These are phyloP conservation scores for Artomyces pyxidatus DNA, from an alignment of 768 basidiomycete genomes.

Conservation along the genomic window DNA sequence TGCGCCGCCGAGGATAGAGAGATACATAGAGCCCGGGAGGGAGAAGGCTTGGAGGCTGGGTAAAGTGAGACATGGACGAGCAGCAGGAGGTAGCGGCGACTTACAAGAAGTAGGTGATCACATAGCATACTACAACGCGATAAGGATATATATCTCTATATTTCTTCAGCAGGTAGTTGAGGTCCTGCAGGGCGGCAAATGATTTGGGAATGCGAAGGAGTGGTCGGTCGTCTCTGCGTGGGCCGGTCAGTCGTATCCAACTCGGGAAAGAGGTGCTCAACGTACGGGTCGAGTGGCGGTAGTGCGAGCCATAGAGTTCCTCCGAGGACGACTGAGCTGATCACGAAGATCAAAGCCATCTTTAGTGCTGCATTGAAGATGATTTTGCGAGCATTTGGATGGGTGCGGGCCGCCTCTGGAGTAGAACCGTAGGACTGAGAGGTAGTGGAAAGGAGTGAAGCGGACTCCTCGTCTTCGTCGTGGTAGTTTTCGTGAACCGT, in stretches of 20 bases:
- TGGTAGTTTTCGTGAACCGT: constrained; percentile 38
- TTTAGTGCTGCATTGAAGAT: constrained; percentile 78
- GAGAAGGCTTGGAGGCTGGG: constrained; percentile 93
- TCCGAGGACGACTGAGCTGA: constrained; percentile 63
- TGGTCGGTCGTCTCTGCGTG: constrained; percentile 63
- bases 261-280: constrained; percentile 16
- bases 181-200: constrained; percentile 76
- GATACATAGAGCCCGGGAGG: constrained; percentile 94
- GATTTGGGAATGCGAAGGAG: constrained; percentile 79
- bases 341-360: constrained; percentile 69
- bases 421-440: constrained; percentile 10
- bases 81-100: constrained; percentile 26
- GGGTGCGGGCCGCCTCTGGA: constrained; percentile 23
- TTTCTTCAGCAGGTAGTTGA: constrained; percentile 84
- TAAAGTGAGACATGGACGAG: constrained; percentile 2
- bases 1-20: constrained; percentile 92
- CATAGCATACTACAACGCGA: constrained; percentile 81
- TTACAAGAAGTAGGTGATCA: constrained; percentile 87
- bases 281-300: constrained; percentile 72
- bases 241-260: not conserved
- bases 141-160: constrained; percentile 85
- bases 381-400: constrained; percentile 41
- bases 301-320: constrained; percentile 75
- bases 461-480: constrained; percentile 13
- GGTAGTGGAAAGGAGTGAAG: constrained; percentile 32